Evolutionary conservation across 495 filamentous ascomycete species (phyloP), one percentile per base, ranked within the genome.

Genomic region (Hyaloscypha hepaticicola): DNA sequence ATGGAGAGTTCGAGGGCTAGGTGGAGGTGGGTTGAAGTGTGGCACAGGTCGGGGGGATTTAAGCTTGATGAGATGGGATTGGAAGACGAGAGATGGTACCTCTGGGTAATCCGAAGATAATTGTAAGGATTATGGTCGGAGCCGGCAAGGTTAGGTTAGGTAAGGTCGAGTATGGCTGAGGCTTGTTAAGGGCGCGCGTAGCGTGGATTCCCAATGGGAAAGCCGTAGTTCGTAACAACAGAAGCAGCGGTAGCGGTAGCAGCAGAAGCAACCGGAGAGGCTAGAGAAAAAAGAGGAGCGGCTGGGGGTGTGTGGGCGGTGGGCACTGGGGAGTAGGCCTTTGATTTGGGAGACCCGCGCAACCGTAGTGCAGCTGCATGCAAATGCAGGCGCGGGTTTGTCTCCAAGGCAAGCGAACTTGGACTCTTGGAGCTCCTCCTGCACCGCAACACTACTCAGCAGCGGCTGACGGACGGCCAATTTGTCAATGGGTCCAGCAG

Each of bases 1-100:
- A 27, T 41, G 25, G 26, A 58, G 27, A 34, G 9, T 53, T 53
- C 27, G 48, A 51, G 52, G 65, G 60, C 29, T 51, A 55, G 58
- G 50, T 50, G 51, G 66, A 64, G 48, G 55, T 38, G 45, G 9
- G 56, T 57, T 55, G 55, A 67, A 64, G 63, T 66, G 63, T 66
- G 67, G 58, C 60, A 64, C 60, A 55, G 67, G 60, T 66, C 67
- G 64, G 64, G 60, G 66, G 41, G 58, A 45, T 45, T 45, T 45
- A 45, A 45, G 38, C 38, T 45, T 19, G 38, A 45, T 45, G 38
- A 16, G 38, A 45, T 16, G 19, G 38, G 38, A 45, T 45, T 45
- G 38, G 38, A 45, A 45, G 38, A 45, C 38, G 38, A 16, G 1
- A 57, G 53, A 33, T 9, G 50, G 22, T 53, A 53, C 50, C 50